Base-by-base conservation (phyloP, 805 yeast genomes). In the Tetrapisispora iriomotensis region DNA sequence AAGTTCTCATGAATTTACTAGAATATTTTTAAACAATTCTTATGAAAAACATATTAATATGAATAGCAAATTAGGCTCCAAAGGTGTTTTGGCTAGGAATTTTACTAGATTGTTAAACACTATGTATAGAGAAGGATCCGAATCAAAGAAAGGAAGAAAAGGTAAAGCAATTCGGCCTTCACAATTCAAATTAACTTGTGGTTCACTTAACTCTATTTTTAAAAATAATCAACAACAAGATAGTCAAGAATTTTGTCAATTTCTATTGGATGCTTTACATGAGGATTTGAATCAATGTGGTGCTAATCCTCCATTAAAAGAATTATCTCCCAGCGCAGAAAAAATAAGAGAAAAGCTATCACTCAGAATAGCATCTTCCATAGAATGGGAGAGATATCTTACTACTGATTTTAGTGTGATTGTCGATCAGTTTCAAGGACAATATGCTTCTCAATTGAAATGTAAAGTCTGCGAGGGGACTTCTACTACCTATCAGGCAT, bases 321-420 rank as follows among this genome's bases (percentile, higher is more conserved):
- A 78, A 47, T 70, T 82, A 43, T 74, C 79, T 12, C 77, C 74
- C 37, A 78, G 73, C 38, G 92, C 87, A 45, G 96, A 87, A 54
- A 66, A 66, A 27, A 63, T 70, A 13, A 67, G 96, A 32, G 97
- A 88, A 54, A 61, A 61, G 21, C 60, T 85, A 51, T 82, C 94
- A 0, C 69, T 86, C 2, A 68, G 95, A 41, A 66, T 82, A 20
- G 96, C 95, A 0, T 79, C 95, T 0, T 76, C 94, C 0, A 77
- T 87, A 37, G 96, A 88, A 58, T 88, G 97, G 97, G 96, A 85
- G 52, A 66, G 94, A 42, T 87, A 86, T 55, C 64, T 86, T 38
- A 80, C 79, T 43, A 74, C 85, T 13, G 87, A 88, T 55, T 79
- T 81, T 46, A 85, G 95, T 34, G 71, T 80, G 1, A 72, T 88